Conservation (phyloP, 768 basidiomycete genomes). For the Macrolepiota dolichaula region DNA sequence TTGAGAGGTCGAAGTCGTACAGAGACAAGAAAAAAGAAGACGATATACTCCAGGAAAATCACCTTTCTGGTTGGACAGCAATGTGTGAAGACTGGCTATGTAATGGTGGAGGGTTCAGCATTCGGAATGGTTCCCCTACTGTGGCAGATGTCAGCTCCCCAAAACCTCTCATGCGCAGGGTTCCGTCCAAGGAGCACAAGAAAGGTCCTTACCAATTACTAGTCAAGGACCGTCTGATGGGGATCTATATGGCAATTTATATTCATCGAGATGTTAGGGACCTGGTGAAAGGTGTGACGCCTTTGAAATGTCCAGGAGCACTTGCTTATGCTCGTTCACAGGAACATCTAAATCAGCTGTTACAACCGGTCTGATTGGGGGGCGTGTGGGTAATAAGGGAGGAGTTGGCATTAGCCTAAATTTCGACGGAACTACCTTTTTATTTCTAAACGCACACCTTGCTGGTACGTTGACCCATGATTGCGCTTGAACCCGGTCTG, state of each 20-base stretch:
- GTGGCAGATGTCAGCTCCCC: constrained; percentile 42
- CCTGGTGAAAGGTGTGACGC: constrained; percentile 53
- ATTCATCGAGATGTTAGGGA: constrained; percentile 68
- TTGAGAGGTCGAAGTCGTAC: constrained; percentile 7
- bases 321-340: constrained; percentile 21
- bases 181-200: constrained; percentile 37
- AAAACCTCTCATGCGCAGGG: constrained; percentile 38
- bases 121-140: constrained; percentile 26
- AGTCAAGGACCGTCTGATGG: constrained; percentile 90
- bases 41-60: constrained; percentile 10
- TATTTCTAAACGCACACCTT: constrained; percentile 90
- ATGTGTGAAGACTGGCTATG: constrained; percentile 76
- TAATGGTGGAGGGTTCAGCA: constrained; percentile 31
- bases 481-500: neutral
- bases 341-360: constrained; percentile 81
- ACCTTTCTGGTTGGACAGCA: constrained; percentile 64
- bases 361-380: constrained; percentile 86
- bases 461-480: constrained; percentile 50
- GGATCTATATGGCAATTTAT: constrained; percentile 76
- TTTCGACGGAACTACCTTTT: constrained; percentile 73
- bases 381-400: constrained; percentile 90
- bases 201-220: constrained; percentile 82
- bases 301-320: neutral
- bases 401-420: constrained; percentile 89
- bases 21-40: constrained; percentile 8